Conservation (phyloP, 1,284 basidiomycete genomes). For the Fomitopsis schrenkii region DNA sequence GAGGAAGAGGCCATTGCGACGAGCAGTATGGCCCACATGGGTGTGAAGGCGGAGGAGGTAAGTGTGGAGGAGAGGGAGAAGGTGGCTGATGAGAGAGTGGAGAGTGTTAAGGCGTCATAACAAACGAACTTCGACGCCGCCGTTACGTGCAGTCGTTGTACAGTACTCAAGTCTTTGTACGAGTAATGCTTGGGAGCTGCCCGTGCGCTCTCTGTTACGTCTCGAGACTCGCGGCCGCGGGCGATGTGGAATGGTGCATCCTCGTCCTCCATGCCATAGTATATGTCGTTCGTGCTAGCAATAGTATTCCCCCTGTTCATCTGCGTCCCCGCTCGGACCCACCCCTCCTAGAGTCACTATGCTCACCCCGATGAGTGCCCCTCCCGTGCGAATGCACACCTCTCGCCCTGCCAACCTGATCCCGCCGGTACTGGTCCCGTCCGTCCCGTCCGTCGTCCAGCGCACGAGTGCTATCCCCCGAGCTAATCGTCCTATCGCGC, state of each 20-base stretch:
- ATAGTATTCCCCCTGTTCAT: neutral
- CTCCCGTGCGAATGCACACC: neutral
- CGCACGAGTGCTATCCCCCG: neutral
- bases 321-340: neutral
- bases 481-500: neutral
- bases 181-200: neutral
- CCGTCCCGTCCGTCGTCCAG: neutral
- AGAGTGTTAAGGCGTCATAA: constrained; percentile 15
- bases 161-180: neutral
- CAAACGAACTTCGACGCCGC: constrained; percentile 27
- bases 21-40: neutral
- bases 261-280: neutral
- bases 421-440: neutral
- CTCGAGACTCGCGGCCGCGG: too few species aligned
- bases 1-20: neutral
- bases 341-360: neutral
- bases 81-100: neutral
- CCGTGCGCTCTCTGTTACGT: too few species aligned
- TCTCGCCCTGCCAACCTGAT: neutral
- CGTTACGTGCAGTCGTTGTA: neutral
- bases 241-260: too few species aligned
- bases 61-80: constrained; percentile 6
- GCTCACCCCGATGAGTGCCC: neutral
- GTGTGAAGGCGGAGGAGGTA: neutral
- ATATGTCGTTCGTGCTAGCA: neutral